Conservation (phyloP, 306 rosid species). For the Lathyrus oleraceus region DNA sequence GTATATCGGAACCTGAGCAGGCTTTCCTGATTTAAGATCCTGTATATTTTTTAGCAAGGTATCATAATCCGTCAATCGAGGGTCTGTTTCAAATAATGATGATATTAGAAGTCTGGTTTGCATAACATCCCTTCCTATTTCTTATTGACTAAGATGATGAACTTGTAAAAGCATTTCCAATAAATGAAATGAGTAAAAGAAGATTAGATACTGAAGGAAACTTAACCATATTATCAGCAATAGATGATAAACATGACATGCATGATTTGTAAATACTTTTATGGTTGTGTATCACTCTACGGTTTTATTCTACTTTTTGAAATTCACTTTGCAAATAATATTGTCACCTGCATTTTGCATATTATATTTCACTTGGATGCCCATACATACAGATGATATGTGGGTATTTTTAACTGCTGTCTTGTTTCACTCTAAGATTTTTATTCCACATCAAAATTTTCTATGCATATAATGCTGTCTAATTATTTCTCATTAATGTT, state of each 20-base stretch:
- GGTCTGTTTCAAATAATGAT: slow-evolving; percentile 66
- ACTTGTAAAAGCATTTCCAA: neutral
- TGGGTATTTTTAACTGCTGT: neutral
- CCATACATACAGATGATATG: neutral
- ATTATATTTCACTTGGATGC: neutral
- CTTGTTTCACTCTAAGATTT: neutral
- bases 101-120: slow-evolving; percentile 37
- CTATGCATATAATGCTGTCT: neutral
- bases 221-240: slow-evolving; percentile 2
- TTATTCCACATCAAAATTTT: neutral
- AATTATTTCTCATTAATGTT: neutral
- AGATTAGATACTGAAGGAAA: slow-evolving; percentile 9
- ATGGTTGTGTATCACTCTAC: neutral
- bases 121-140: slow-evolving; percentile 38
- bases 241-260: slow-evolving; percentile 11
- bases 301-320: neutral
- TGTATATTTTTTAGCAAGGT: slow-evolving; percentile 83
- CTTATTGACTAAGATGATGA: slow-evolving; percentile 27
- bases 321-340: neutral
- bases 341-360: neutral
- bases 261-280: neutral
- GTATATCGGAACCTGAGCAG: slow-evolving; percentile 87
- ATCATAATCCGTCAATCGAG: slow-evolving; percentile 95
- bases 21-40: slow-evolving; percentile 80
- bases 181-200: slow-evolving; percentile 10